Conservation (phyloP, 495 filamentous ascomycete species). For the Talaromyces trachyspermus region DNA sequence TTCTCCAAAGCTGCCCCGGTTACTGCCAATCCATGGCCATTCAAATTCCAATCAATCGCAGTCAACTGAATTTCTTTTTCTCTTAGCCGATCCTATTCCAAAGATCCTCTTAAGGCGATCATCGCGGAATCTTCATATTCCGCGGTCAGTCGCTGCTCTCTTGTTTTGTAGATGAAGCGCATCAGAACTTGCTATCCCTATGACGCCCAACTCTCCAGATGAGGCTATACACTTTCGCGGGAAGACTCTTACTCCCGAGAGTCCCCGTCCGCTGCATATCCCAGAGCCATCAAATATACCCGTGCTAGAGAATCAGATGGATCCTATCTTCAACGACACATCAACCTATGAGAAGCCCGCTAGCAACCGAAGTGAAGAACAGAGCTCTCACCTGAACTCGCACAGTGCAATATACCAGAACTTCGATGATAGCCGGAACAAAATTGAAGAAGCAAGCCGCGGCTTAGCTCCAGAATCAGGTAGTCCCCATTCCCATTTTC, state of each 20-base stretch:
- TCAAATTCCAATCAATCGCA: neutral
- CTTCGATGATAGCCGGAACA: conserved; percentile 10
- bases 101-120: neutral
- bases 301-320: conserved; percentile 65
- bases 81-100: neutral
- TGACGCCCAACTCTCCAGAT: conserved; percentile 57
- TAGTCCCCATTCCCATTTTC: conserved; percentile 10
- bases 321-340: conserved; percentile 64
- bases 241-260: conserved; percentile 64
- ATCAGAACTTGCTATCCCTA: conserved; percentile 34
- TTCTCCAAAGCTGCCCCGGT: neutral
- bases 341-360: conserved; percentile 40
- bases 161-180: conserved; percentile 37
- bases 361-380: conserved; percentile 8
- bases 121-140: conserved; percentile 6
- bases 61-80: too few relatives aligned
- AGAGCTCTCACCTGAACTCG: neutral
- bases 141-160: conserved; percentile 7
- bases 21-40: neutral
- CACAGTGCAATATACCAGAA: conserved; percentile 8
- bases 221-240: conserved; percentile 60
- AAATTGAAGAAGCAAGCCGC: neutral
- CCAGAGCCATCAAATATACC: conserved; percentile 64
- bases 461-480: conserved; percentile 12
- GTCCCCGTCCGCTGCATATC: conserved; percentile 62